A percentile compares a stretch with the other conserved stretches of the same genome.
phyloP scores from a whole-genome alignment of 129 eudicot genomes.

The Apium graveolens region DNA sequence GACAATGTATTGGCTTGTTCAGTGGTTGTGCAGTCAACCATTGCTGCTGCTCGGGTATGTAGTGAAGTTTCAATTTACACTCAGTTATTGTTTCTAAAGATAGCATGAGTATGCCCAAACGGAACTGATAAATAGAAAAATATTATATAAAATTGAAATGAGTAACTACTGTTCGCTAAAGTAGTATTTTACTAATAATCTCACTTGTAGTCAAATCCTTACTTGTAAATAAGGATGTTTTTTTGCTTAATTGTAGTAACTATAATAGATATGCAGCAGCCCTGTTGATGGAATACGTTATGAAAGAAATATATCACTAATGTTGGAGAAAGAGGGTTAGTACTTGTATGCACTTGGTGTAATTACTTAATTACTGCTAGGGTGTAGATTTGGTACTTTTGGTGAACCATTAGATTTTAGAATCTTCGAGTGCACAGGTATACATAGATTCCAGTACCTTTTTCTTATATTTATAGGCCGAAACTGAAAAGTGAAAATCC shows the following conservation, averaged over 20 bases:
- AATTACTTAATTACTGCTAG: background rate
- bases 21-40: conserved; percentile 80
- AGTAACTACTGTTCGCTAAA: background rate
- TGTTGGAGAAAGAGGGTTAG: background rate
- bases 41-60: conserved; percentile 66
- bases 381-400: background rate
- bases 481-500: background rate
- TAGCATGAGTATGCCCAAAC: background rate
- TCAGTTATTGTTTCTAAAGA: background rate
- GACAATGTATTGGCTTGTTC: conserved; percentile 87
- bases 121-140: background rate
- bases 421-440: background rate
- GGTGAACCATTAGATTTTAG: background rate
- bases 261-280: background rate
- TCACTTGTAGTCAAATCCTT: background rate
- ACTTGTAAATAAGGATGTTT: background rate
- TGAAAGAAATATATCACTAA: background rate
- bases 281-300: background rate
- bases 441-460: background rate
- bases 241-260: background rate
- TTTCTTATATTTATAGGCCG: background rate
- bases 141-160: background rate
- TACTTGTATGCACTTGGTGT: background rate
- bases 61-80: conserved; percentile 6
- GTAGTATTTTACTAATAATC: background rate